Evolutionary conservation across 2,329 filamentous ascomycete genomes (phyloP).

Genomic region (Xylariaceae sp.): DNA sequence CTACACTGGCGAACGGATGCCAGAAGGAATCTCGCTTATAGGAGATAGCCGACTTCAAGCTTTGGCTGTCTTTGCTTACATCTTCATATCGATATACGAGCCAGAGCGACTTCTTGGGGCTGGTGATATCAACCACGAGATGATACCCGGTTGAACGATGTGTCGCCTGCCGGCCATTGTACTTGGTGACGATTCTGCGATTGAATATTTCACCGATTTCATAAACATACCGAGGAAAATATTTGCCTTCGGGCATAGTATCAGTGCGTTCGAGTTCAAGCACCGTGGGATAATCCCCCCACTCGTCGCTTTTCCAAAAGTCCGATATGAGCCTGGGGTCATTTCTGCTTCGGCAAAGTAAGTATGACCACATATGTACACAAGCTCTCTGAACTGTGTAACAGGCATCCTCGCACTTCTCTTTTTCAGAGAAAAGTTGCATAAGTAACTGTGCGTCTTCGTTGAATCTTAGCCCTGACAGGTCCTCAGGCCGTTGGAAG

Average conservation of each 20-base stretch:
- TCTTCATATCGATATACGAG: conserved; percentile 19
- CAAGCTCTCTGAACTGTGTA: conserved; percentile 19
- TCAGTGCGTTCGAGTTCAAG: conserved; percentile 15
- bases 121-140: conserved; percentile 19
- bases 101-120: conserved; percentile 20
- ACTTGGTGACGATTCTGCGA: conserved; percentile 13
- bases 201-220: conserved; percentile 22
- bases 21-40: conserved; percentile 20
- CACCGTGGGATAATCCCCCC: conserved; percentile 15
- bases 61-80: conserved; percentile 8
- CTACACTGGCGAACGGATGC: conserved; percentile 18
- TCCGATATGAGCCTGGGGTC: conserved; percentile 14
- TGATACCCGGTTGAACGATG: conserved; percentile 21
- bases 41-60: conserved; percentile 15
- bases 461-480: conserved; percentile 10
- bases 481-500: conserved; percentile 16
- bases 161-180: conserved; percentile 16
- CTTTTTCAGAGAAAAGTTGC: conserved; percentile 19
- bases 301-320: conserved; percentile 16
- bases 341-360: conserved; percentile 15
- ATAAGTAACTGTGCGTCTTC: conserved; percentile 14
- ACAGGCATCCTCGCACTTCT: conserved; percentile 17
- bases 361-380: conserved; percentile 19
- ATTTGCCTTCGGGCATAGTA: conserved; percentile 13
- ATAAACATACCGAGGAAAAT: conserved; percentile 19